These are phyloP conservation scores for Ceriops tagal DNA, from an alignment of 345 rosid species.

Conservation along the genomic window DNA sequence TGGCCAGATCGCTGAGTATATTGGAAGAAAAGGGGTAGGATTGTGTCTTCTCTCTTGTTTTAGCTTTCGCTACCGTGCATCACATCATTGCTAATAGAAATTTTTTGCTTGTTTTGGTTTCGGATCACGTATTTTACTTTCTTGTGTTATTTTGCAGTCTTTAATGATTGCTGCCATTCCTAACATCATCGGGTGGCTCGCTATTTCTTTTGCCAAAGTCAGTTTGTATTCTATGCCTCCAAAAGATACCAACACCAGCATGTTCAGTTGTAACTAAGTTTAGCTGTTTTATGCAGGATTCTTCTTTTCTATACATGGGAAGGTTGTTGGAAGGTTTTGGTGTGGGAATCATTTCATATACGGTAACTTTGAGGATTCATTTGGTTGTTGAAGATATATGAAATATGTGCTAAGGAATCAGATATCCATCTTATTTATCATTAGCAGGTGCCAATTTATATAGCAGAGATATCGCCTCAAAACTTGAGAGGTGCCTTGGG, in stretches of 20 bases:
- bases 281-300: slow-evolving; percentile 51
- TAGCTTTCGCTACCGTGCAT: not conserved
- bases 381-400: not conserved
- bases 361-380: slow-evolving; percentile 42
- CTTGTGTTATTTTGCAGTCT: slow-evolving; percentile 46
- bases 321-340: slow-evolving; percentile 95
- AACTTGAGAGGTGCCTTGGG: slow-evolving; percentile 74
- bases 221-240: slow-evolving; percentile 21
- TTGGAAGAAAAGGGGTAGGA: slow-evolving; percentile 94
- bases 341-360: slow-evolving; percentile 93
- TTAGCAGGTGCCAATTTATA: slow-evolving; percentile 72
- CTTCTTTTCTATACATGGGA: slow-evolving; percentile 97
- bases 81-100: not conserved
- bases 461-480: slow-evolving; percentile 79
- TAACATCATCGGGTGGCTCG: slow-evolving; percentile 94
- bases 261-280: slow-evolving; percentile 18
- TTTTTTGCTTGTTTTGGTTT: not conserved
- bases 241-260: slow-evolving; percentile 2
- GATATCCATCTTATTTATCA: not conserved
- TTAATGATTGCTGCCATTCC: slow-evolving; percentile 95
- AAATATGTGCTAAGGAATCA: slow-evolving; percentile 1
- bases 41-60: not conserved
- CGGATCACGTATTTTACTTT: not conserved
- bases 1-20: slow-evolving; percentile 92
- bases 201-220: slow-evolving; percentile 91